Percentiles rank a stretch among this genome's conserved stretches.
phyloP scores from a whole-genome alignment of 768 basidiomycete species.

The Trametes coccinea region DNA sequence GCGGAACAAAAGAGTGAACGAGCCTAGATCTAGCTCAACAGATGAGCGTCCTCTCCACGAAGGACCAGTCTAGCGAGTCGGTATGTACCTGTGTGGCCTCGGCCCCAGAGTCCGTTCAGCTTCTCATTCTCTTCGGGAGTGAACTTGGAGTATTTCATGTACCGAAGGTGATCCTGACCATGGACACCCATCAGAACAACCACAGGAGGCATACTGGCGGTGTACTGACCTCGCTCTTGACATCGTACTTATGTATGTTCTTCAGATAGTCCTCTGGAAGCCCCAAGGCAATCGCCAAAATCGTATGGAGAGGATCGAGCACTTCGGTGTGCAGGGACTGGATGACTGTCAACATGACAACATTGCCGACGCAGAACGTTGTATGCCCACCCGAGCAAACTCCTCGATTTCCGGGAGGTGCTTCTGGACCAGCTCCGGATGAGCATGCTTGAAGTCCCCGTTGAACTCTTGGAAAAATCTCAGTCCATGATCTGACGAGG shows the following conservation, averaged over 20 bases:
- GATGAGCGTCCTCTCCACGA: too few species aligned
- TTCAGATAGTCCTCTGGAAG: constrained; percentile 51
- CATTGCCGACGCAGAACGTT: neutral
- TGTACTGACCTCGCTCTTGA: constrained; percentile 42
- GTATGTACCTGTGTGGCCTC: constrained; percentile 47
- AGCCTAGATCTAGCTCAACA: constrained; percentile 39
- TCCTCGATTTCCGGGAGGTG: constrained; percentile 46
- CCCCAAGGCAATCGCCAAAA: constrained; percentile 54
- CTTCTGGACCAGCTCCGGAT: constrained; percentile 41
- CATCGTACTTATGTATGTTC: constrained; percentile 46
- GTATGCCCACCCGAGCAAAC: constrained; percentile 38
- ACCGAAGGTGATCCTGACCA: constrained; percentile 44
- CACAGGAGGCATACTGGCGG: neutral
- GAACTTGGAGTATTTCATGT: constrained; percentile 56
- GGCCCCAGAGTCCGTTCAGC: constrained; percentile 37
- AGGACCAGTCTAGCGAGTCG: too few species aligned
- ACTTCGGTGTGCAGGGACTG: constrained; percentile 46
- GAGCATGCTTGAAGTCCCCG: constrained; percentile 43
- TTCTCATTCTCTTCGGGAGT: constrained; percentile 41
- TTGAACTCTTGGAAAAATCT: constrained; percentile 40
- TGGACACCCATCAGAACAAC: neutral
- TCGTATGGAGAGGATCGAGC: constrained; percentile 45
- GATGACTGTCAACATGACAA: neutral
- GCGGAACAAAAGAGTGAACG: constrained; percentile 52
- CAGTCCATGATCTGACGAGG: too few species aligned